Base-by-base conservation (phyloP, 2,329 filamentous ascomycete species). In the Colletotrichum agaves region DNA sequence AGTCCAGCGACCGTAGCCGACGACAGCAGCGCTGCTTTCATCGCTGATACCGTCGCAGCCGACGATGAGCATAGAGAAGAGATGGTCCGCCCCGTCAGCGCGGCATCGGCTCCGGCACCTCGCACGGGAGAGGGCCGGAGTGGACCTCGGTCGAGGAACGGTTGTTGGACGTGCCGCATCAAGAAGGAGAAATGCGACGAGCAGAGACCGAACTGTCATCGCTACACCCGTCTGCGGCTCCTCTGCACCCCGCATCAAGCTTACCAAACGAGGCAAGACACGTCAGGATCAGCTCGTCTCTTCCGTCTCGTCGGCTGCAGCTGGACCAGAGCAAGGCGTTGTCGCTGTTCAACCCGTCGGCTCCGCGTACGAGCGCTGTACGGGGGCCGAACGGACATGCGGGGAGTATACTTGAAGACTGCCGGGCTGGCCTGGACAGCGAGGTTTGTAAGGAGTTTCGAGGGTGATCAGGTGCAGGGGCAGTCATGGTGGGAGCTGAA, bases 371-470 rank as follows among this genome's bases (percentile, higher is more conserved):
- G 8, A 71, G 71, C 41, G 71, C 71, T 8, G 0, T 69, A 72
- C 2, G 75, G 83, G 84, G 1, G 49, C 70, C 5, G 81, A 83
- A 7, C 6, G 8, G 64, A 77, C 77, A 1, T 81, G 86, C 67
- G 85, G 85, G 5, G 70, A 80, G 63, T 86, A 84, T 64, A n/a
- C 77, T 86, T 73, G 74, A 71, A 2, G 76, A 83, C 49, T 72
- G 74, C 57, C 49, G 19, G 12, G 57, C 74, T 65, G 75, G 8
- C 23, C 71, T n/a, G 61, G 73, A 69, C 81, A 13, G 77, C 76
- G 3, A 17, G 67, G 3, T 81, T 83, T 63, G 80, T 83, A 11
- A 74, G 69, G 12, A 80, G 79, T 35, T 71, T 75, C 5, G 79
- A 82, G 6, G 83, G 83, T 0, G 70, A 72, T 27, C 68, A 71